Evolutionary conservation across 805 yeast genomes (phyloP), one percentile per base, ranked within the genome.

Genomic region (Priceomyces fermenticarens): DNA sequence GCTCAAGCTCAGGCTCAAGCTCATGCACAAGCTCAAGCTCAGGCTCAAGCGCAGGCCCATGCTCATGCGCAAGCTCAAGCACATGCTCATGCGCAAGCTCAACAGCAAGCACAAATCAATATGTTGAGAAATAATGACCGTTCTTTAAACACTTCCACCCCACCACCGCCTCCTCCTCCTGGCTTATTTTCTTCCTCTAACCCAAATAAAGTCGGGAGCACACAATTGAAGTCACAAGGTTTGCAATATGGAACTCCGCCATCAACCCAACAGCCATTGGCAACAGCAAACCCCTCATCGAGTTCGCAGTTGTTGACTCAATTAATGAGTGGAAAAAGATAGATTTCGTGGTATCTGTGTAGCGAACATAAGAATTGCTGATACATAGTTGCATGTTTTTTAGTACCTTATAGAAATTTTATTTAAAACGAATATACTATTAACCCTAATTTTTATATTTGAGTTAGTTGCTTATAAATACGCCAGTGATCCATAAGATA

Each of bases 301-400:
- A 83, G 90, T 44, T 81, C 88, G 31, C 96, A 88, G 57, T 73
- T 89, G 54, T 73, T 89, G 52, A 87, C 81, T 43, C 97, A 88
- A 61, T 70, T 89, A 57, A 83, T 89, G 81, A 83, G 83, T 52
- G 95, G 95, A 23, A 86, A 84, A 57, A 78, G 69, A 52, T 69
- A 52, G 49, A 20, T 29, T 8, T 29, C n/a, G n/a, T n/a, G n/a
- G n/a, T n/a, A n/a, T n/a, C n/a, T n/a, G n/a, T n/a, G n/a, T n/a
- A n/a, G n/a, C n/a, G n/a, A n/a, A n/a, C n/a, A n/a, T n/a, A n/a
- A n/a, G n/a, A n/a, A n/a, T n/a, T n/a, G n/a, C n/a, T n/a, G n/a
- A n/a, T n/a, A n/a, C n/a, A n/a, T n/a, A 20, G 8, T 20, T 5
- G 25, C 25, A 20, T 20, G 25, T 20, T 20, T 20, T 20, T 20